Evolutionary conservation across 108 stramenopile species (phyloP).

Genomic region (Poteriospumella lacustris): DNA sequence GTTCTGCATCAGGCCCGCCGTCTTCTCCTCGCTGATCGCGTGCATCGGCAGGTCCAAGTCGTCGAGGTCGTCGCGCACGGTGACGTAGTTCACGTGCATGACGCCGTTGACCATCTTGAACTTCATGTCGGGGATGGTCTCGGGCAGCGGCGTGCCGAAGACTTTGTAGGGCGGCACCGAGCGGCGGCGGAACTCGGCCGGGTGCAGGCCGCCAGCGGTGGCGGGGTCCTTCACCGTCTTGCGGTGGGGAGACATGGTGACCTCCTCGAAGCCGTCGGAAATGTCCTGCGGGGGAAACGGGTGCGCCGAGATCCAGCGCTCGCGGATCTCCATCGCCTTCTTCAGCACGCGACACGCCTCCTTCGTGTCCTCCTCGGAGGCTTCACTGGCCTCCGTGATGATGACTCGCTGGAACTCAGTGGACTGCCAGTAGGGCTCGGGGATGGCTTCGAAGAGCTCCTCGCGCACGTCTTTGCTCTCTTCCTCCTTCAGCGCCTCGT

Average conservation of each 20-base stretch:
- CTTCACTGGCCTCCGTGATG: constrained; percentile 11
- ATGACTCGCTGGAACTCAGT: constrained; percentile 22
- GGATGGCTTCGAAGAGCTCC: constrained; percentile 28
- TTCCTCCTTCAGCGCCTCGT: too few relatives aligned
- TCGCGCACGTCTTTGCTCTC: constrained; percentile 13
- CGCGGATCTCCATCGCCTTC: neutral
- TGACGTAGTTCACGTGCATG: neutral
- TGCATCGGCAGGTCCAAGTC: too few relatives aligned
- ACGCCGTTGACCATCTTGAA: constrained; percentile 1
- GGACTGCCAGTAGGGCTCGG: neutral
- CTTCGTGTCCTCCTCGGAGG: constrained; percentile 1
- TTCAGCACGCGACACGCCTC: neutral
- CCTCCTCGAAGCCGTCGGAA: too few relatives aligned
- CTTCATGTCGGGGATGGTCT: neutral
- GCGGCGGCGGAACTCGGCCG: neutral
- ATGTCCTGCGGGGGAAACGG: constrained; percentile 4
- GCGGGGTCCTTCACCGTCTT: neutral
- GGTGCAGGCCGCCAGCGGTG: neutral
- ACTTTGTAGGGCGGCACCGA: neutral
- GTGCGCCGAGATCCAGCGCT: constrained; percentile 11
- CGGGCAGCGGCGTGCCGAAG: neutral
- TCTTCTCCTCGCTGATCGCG: too few relatives aligned
- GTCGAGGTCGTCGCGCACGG: too few relatives aligned
- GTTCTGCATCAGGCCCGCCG: too few relatives aligned
- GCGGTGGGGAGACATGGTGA: neutral